phyloP scores from a whole-genome alignment of 768 basidiomycete genomes.

The Tylopilus sp. region DNA sequence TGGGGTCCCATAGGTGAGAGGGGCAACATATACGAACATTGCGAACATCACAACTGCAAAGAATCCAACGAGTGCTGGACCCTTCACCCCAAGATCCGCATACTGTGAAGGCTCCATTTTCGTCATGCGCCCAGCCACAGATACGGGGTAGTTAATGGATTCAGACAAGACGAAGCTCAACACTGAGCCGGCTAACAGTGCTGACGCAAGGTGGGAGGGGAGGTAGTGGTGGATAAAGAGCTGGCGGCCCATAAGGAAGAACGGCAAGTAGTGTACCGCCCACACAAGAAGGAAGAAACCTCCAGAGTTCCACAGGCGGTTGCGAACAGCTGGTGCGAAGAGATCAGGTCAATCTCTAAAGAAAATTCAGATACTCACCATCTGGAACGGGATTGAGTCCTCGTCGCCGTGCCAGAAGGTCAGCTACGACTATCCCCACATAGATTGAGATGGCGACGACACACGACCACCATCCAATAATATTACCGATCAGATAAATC shows the following conservation, averaged over 20 bases:
- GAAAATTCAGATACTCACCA: constrained; percentile 49
- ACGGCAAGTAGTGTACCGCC: constrained; percentile 94
- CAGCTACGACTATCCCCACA: constrained; percentile 86
- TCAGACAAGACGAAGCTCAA: constrained; percentile 89
- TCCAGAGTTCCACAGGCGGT: constrained; percentile 91
- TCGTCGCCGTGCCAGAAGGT: constrained; percentile 82
- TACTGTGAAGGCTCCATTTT: constrained; percentile 49
- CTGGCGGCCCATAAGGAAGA: constrained; percentile 97
- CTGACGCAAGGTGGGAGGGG: constrained; percentile 91
- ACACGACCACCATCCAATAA: constrained; percentile 94
- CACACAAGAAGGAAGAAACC: constrained; percentile 95
- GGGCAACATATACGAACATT: constrained; percentile 74
- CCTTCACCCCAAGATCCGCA: constrained; percentile 76
- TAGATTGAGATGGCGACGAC: constrained; percentile 83
- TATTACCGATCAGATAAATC: constrained; percentile 94
- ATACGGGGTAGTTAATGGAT: constrained; percentile 88
- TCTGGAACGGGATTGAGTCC: constrained; percentile 83
- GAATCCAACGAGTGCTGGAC: constrained; percentile 56
- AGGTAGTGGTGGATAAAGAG: constrained; percentile 98
- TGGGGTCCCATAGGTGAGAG: constrained; percentile 94
- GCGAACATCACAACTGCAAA: constrained; percentile 60
- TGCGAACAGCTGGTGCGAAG: constrained; percentile 67
- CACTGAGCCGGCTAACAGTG: constrained; percentile 88
- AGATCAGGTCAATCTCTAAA: background rate
- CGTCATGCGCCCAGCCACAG: constrained; percentile 66